Conservation (phyloP, 2,329 filamentous ascomycete genomes). For the Rhynchosporium agropyri region DNA sequence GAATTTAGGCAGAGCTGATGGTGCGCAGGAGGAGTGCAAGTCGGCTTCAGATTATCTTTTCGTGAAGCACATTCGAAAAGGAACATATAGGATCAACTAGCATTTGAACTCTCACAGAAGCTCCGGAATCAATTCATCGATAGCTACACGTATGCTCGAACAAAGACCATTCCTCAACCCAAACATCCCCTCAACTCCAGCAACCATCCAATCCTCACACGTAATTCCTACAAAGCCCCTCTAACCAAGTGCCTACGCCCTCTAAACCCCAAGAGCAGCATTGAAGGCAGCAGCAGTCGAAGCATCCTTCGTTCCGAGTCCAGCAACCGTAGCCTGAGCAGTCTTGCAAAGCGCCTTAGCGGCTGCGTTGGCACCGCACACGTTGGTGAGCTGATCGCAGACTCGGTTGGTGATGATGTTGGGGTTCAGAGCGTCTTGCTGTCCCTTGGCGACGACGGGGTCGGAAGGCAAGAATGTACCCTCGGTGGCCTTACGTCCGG, state of each 20-base stretch:
- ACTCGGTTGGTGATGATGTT: slow-evolving; percentile 75
- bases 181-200: neutral
- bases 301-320: slow-evolving; percentile 51
- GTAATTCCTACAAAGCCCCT: neutral
- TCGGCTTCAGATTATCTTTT: too few relatives aligned
- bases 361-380: slow-evolving; percentile 60
- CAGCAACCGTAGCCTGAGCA: slow-evolving; percentile 56
- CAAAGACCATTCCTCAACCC: neutral
- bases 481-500: slow-evolving; percentile 56
- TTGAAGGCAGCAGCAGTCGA: slow-evolving; percentile 50
- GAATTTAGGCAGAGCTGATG: too few relatives aligned
- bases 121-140: neutral
- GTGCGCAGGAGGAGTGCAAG: too few relatives aligned
- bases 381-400: slow-evolving; percentile 69
- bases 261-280: slow-evolving; percentile 38
- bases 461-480: slow-evolving; percentile 71
- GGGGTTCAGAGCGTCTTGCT: slow-evolving; percentile 70
- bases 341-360: slow-evolving; percentile 45
- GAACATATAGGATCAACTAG: too few relatives aligned
- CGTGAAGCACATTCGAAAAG: too few relatives aligned
- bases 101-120: neutral
- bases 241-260: neutral
- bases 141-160: neutral
- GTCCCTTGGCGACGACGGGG: slow-evolving; percentile 60
- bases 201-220: slow-evolving; percentile 5